These are phyloP conservation scores for Berberis vulgaris DNA, from an alignment of 164 flowering plant genomes.

Conservation along the genomic window DNA sequence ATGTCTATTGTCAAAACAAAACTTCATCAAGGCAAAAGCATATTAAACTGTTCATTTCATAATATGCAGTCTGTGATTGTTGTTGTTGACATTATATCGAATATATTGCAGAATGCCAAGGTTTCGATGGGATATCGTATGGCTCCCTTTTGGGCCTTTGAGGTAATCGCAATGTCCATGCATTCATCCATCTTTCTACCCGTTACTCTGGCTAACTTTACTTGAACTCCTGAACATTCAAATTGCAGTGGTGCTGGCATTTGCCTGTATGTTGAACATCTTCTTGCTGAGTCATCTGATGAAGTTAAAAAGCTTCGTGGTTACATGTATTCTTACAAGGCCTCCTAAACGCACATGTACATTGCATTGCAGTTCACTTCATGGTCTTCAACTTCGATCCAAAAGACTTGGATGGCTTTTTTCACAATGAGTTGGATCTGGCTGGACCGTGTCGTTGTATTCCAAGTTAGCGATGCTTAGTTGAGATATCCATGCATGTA, in stretches of 20 bases:
- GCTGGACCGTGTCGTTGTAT: too few species aligned
- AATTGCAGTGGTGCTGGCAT: conserved; percentile 64
- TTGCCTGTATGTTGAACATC: conserved; percentile 68
- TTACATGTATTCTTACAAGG: conserved; percentile 82
- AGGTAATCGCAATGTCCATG: conserved; percentile 33
- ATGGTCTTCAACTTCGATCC: too few species aligned
- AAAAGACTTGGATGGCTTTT: too few species aligned
- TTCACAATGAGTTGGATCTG: too few species aligned
- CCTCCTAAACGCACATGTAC: conserved; percentile 19
- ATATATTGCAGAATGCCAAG: conserved; percentile 55
- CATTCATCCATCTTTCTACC: neutral
- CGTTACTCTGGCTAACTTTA: too few species aligned
- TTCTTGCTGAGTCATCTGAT: conserved; percentile 57
- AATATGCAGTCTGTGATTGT: neutral
- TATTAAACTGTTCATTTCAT: neutral
- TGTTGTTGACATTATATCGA: conserved; percentile 2
- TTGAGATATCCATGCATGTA: too few species aligned
- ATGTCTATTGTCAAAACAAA: too few species aligned
- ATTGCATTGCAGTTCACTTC: neutral
- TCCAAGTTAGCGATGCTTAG: too few species aligned
- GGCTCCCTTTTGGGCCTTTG: conserved; percentile 88
- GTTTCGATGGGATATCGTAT: conserved; percentile 81
- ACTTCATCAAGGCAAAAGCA: too few species aligned
- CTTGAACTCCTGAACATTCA: neutral
- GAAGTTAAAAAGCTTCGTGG: conserved; percentile 71